A percentile compares a stretch with the other conserved stretches of the same genome.
These are phyloP conservation scores for Deinandra increscens DNA, from an alignment of 129 eudicot genomes.

Conservation along the genomic window DNA sequence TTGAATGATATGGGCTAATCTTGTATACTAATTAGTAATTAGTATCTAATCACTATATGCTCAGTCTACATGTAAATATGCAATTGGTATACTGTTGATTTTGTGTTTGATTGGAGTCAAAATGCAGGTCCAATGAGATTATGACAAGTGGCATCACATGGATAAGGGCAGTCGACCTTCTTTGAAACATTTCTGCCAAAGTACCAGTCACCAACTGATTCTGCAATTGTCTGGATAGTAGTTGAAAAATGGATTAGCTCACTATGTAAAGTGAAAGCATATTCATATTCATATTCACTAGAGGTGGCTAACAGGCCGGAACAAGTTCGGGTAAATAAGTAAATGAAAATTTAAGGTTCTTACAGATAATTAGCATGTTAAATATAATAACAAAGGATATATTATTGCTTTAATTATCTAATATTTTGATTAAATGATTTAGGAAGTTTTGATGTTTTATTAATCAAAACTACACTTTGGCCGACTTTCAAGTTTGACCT, in stretches of 20 bases:
- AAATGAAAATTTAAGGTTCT: too few relatives aligned
- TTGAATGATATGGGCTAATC: constrained; percentile 17
- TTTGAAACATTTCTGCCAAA: constrained; percentile 59
- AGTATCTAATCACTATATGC: constrained; percentile 13
- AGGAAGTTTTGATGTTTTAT: too few relatives aligned
- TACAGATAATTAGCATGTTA: background rate
- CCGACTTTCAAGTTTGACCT: background rate
- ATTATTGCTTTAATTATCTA: background rate
- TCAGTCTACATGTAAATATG: constrained; percentile 12
- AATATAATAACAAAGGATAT: background rate
- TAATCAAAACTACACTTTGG: background rate
- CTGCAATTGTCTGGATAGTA: constrained; percentile 70
- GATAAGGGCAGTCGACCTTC: constrained; percentile 78
- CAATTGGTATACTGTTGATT: constrained; percentile 16
- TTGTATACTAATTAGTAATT: constrained; percentile 23
- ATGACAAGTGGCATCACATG: constrained; percentile 77
- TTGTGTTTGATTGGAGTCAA: background rate
- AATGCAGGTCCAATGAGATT: constrained; percentile 42
- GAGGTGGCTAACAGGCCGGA: background rate
- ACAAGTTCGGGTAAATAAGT: background rate
- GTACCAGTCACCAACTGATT: constrained; percentile 97
- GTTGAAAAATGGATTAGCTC: background rate
- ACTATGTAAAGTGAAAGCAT: background rate
- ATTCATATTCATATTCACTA: background rate
- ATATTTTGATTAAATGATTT: background rate